Evolutionary conservation across 2,329 filamentous ascomycete species (phyloP), one percentile per base, ranked within the genome.

Genomic region (Aspergillus aculeatinus): DNA sequence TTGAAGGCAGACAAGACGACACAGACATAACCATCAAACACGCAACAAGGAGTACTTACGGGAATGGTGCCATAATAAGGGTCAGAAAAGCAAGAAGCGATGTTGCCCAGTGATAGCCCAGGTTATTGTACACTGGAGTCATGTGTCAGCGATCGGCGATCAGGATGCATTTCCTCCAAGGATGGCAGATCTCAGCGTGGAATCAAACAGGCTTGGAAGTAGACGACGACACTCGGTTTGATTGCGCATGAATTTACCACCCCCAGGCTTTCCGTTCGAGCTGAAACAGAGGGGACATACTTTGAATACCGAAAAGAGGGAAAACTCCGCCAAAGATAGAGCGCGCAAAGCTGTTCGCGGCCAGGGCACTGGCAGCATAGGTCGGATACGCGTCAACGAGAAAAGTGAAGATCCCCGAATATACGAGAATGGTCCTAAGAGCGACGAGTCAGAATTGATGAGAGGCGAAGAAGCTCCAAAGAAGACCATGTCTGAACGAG

Each of bases 351-450:
- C 88, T 89, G 70, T 96, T 95, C 49, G 92, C 91, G 12, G 92
- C 91, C 74, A 96, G 82, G 4, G 92, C 91, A 60, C 78, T 80
- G 14, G 79, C 79, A 19, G 79, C 78, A 67, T 79, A 80, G 19
- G 77, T 69, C 3, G 79, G 78, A 69, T 80, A 81, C 14, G 78
- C 79, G 69, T 88, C 85, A 11, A 94, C 91, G 64, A 96, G 80
- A 77, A 96, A 96, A 12, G 92, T 96, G 75, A 96, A 96, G 65
- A 96, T 86, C 55, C 92, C 91, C 59, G 86, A 88, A 76, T 91
- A 97, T 31, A 89, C 86, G 60, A 96, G 84, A 61, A 96, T 84
- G 57, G 86, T 88, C 55, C 90, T 91, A 70, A 66, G 64, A 58
- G 66, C 63, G 62, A 60, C 51, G 59, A 69, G 29, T 61, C 33